These are phyloP conservation scores for Chaetomidium leptoderma DNA, from an alignment of 495 filamentous ascomycete species.

Conservation along the genomic window DNA sequence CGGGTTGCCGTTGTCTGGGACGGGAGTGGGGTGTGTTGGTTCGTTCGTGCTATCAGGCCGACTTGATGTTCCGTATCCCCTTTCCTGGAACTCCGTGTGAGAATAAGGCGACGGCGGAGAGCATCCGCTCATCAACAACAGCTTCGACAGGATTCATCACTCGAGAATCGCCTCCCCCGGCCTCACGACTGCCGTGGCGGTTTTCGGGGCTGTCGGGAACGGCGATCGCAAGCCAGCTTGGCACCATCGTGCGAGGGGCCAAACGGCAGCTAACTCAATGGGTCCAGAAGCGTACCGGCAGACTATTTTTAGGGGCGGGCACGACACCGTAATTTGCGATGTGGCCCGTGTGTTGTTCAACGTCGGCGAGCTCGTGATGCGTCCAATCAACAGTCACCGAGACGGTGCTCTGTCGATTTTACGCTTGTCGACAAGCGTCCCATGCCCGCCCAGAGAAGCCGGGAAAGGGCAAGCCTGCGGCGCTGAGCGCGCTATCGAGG, in stretches of 20 bases:
- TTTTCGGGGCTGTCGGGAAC: slow-evolving; percentile 1
- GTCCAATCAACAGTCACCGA: slow-evolving; percentile 17
- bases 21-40: neutral
- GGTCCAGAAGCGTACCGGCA: slow-evolving; percentile 15
- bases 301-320: slow-evolving; percentile 23
- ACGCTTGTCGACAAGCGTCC: too few species aligned
- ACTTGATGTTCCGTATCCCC: neutral
- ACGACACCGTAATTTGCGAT: slow-evolving; percentile 14
- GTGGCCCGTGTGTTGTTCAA: slow-evolving; percentile 17
- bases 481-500: neutral
- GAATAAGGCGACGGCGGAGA: neutral
- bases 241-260: slow-evolving; percentile 8
- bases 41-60: neutral
- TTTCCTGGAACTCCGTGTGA: neutral
- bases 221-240: slow-evolving; percentile 17
- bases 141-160: too few species aligned
- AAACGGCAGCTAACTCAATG: slow-evolving; percentile 23
- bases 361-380: slow-evolving; percentile 10
- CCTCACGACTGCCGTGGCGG: neutral
- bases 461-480: neutral
- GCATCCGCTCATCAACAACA: neutral
- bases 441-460: neutral
- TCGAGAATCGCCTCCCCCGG: too few species aligned
- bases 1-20: slow-evolving; percentile 7
- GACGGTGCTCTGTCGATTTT: too few species aligned